Percentiles rank a stretch among this genome's conserved stretches.
phyloP scores from a whole-genome alignment of 2,329 filamentous ascomycete species.

The Curvularia eragrostidis region DNA sequence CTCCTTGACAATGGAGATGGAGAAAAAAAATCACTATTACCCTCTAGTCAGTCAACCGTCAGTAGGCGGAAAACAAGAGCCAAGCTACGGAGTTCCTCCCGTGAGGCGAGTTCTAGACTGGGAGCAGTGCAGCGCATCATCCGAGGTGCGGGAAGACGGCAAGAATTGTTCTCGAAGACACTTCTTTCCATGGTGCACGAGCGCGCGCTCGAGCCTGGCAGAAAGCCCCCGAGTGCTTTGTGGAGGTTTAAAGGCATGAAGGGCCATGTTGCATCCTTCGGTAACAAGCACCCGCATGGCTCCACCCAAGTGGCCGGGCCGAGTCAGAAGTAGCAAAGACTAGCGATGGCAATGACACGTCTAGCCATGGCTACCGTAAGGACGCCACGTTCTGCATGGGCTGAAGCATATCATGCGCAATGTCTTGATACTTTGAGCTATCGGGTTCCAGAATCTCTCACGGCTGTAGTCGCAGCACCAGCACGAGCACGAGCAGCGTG shows the following conservation, averaged over 20 bases:
- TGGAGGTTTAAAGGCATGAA: slow-evolving; percentile 8
- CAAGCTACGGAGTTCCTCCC: slow-evolving; percentile 7
- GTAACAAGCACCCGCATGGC: not conserved
- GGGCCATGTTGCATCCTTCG: slow-evolving; percentile 6
- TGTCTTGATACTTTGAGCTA: slow-evolving; percentile 20
- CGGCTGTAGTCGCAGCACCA: slow-evolving; percentile 17
- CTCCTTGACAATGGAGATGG: too few species aligned
- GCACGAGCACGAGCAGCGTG: not conserved
- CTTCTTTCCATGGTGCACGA: slow-evolving; percentile 13
- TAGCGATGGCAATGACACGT: slow-evolving; percentile 5
- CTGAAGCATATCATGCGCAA: slow-evolving; percentile 21
- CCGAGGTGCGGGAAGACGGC: slow-evolving; percentile 10
- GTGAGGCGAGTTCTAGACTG: slow-evolving; percentile 1
- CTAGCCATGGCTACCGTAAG: slow-evolving; percentile 12
- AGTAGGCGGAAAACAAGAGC: not conserved
- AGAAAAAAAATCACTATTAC: not conserved
- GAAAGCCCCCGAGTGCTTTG: not conserved
- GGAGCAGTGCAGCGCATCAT: slow-evolving; percentile 10
- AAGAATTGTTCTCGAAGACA: slow-evolving; percentile 12
- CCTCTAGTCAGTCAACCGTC: not conserved
- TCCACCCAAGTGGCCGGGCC: slow-evolving; percentile 1
- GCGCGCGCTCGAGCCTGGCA: slow-evolving; percentile 5
- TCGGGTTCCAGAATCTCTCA: slow-evolving; percentile 21
- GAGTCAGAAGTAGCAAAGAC: slow-evolving; percentile 10
- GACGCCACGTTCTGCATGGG: slow-evolving; percentile 18